phyloP scores from a whole-genome alignment of 495 filamentous ascomycete species.

The Parachaetomium inaequale region DNA sequence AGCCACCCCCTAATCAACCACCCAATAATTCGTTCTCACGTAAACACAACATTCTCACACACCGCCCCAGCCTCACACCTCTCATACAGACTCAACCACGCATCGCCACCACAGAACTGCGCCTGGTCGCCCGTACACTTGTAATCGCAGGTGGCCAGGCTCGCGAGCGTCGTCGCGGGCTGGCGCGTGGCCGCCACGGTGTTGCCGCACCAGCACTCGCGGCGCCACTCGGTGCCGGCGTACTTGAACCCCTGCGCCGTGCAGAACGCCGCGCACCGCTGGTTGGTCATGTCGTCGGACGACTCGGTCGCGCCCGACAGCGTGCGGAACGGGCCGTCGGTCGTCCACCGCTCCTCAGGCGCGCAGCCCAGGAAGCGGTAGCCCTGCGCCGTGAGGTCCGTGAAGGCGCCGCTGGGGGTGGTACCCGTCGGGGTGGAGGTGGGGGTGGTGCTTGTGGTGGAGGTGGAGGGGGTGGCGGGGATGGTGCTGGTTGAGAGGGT shows the following conservation, averaged over 20 bases:
- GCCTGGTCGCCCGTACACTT: constrained; percentile 38
- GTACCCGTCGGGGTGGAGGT: constrained; percentile 9
- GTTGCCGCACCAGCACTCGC: constrained; percentile 66
- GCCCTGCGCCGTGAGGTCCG: constrained; percentile 26
- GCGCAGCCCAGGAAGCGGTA: constrained; percentile 32
- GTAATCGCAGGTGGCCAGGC: constrained; percentile 34
- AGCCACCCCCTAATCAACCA: neutral
- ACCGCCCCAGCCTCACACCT: constrained; percentile 24
- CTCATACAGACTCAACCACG: constrained; percentile 33
- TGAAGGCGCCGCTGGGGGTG: constrained; percentile 14
- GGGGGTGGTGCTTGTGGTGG: constrained; percentile 8
- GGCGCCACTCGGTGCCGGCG: constrained; percentile 61
- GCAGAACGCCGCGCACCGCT: constrained; percentile 56
- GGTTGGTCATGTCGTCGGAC: constrained; percentile 53
- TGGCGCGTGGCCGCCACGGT: constrained; percentile 24
- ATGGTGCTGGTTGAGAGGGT: constrained; percentile 4
- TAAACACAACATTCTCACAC: constrained; percentile 28
- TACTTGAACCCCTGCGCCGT: constrained; percentile 41
- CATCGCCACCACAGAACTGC: constrained; percentile 43
- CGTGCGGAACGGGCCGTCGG: constrained; percentile 31
- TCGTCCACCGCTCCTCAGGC: constrained; percentile 27
- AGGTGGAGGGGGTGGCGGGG: constrained; percentile 10
- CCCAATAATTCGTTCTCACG: constrained; percentile 5
- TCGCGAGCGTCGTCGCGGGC: constrained; percentile 26
- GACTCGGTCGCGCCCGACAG: constrained; percentile 30